Base-by-base conservation (phyloP, 352 stramenopile species). In the Thraustotheca clavata region DNA sequence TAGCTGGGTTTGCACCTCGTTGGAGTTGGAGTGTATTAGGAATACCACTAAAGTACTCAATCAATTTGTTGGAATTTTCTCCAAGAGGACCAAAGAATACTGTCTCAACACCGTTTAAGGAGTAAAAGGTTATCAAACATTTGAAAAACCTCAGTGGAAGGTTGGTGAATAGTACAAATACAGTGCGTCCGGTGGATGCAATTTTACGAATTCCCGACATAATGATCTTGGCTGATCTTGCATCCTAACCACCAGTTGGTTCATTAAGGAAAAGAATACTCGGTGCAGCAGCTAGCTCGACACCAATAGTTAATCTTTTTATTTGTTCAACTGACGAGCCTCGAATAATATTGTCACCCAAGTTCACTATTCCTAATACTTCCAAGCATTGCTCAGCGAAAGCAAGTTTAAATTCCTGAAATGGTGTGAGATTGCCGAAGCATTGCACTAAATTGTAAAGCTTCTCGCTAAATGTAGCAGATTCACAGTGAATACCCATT, bases 401-500 rank as follows among this genome's bases (percentile, higher is more conserved):
- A 59, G 83, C 76, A 59, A 72, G 76, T 67, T 87, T 67, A 59
- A 5, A 63, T 63, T 7, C 75, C 73, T 9, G 76, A 67, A 24
- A 84, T 67, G 3, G 71, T 62, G 0, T 67, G 48, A 1, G 54
- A 52, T 31, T 89, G 80, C 27, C 91, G 77, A 59, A 98, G 71
- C 67, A 91, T 93, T 1, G 91, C 89, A 36, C 83, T 95, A 69
- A 98, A 98, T 1, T 76, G 77, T n/a, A 98, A 80, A 11, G 89
- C 86, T n/a, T n/a, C 60, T 98, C 94, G 18, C 89, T 76, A 34
- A 95, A 91, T 2, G 94, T 98, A 2, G 86, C 76, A 2, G 87
- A 95, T 38, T 86, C 78, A 31, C 86, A 89, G 41, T 98, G 84
- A 33, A 91, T 87, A 52, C 97, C 90, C 71, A 96, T 96, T 57